A percentile compares a stretch with the other conserved stretches of the same genome.
Conservation (phyloP, 2,329 filamentous ascomycete species). For the Calcarisporium arbuscula region DNA sequence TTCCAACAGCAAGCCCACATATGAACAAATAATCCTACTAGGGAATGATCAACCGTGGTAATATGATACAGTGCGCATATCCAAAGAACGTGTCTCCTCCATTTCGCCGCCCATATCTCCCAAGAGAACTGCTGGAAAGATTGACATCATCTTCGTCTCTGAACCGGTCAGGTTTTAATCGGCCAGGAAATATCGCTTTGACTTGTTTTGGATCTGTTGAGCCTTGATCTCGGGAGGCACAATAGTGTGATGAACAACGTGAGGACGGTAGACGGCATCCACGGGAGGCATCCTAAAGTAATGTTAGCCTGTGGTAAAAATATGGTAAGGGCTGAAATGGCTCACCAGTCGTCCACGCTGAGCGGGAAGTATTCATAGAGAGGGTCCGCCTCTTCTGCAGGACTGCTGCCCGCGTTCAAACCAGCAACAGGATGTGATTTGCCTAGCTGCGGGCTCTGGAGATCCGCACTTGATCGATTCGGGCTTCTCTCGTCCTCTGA, state of each 20-base stretch:
- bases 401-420: slow-evolving; percentile 46
- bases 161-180: slow-evolving; percentile 33
- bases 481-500: slow-evolving; percentile 56
- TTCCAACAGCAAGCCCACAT: too few relatives aligned
- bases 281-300: slow-evolving; percentile 68
- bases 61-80: slow-evolving; percentile 4
- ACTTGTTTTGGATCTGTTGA: slow-evolving; percentile 57
- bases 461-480: slow-evolving; percentile 42
- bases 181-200: slow-evolving; percentile 67
- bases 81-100: slow-evolving; percentile 7
- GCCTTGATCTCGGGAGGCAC: slow-evolving; percentile 65
- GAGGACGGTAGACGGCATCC: slow-evolving; percentile 83
- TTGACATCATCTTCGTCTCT: slow-evolving; percentile 5
- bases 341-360: slow-evolving; percentile 77
- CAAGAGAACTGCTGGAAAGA: neutral
- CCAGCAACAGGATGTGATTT: slow-evolving; percentile 29
- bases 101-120: slow-evolving; percentile 5
- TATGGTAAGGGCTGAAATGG: neutral
- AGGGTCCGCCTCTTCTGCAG: slow-evolving; percentile 71
- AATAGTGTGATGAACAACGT: slow-evolving; percentile 85
- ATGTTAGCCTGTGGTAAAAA: slow-evolving; percentile 1
- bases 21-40: too few relatives aligned
- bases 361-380: slow-evolving; percentile 94
- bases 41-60: neutral
- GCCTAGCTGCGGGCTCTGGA: slow-evolving; percentile 44